Evolutionary conservation across 164 flowering plant genomes (phyloP), one percentile per base, ranked within the genome.

Genomic region (Tinospora cordifolia): DNA sequence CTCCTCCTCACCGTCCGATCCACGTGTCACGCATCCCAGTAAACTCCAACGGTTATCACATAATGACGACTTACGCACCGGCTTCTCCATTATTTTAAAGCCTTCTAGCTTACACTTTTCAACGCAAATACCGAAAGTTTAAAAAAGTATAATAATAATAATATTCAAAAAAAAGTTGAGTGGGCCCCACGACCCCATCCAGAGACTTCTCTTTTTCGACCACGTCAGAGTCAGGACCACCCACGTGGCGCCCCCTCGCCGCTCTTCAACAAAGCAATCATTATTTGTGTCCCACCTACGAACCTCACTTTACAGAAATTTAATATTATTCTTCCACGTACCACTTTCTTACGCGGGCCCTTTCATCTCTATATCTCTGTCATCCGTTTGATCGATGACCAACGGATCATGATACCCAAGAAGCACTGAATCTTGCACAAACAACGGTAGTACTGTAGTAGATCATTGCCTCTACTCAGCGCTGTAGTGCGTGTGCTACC

Each of bases 241-340:
- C 17, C 57, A 75, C 77, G 71, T 66, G 74, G 73, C 74, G 67
- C 57, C 36, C 13, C 51, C 19, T 10, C 66, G 39, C 65, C 8
- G 19, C 39, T 19, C 63, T 9, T 10, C n/a, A 21, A 44, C 34
- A 26, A 58, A 65, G 15, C 51, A 74, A 74, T 65, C 69, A 57
- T 69, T 74, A 38, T 14, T 5, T 39, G 14, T 21, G 17, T 25
- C 36, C 60, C 22, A 17, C 59, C 4, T n/a, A 5, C 21, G 59
- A 6, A 6, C 21, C 60, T 21, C 3, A 10, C 60, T 54, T 21
- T 19, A 44, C 21, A 15, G n/a, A n/a, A n/a, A 54, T 54, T n/a
- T 8, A 30, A 22, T 60, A 7, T 24, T 24, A 6, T 15, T 15
- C 22, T 34, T 62, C 15, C 65, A 62, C 40, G 65, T 34, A 40